Conservation (phyloP, 768 basidiomycete species). For the Termitomyces sp. region DNA sequence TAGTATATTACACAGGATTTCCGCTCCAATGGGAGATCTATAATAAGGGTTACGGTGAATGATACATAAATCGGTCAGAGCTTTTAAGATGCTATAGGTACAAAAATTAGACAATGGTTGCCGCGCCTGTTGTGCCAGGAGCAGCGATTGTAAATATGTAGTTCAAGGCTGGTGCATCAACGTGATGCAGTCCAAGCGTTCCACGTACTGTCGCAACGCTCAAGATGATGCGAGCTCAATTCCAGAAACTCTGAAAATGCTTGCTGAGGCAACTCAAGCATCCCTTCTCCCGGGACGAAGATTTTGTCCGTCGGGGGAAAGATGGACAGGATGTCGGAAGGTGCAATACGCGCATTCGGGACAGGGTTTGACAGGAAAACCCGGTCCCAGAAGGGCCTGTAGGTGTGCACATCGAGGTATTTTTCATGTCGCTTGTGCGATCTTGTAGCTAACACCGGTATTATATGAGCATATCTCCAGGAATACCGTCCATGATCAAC, state of each 20-base stretch:
- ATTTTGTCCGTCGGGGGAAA: conserved; percentile 40
- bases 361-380: conserved; percentile 58
- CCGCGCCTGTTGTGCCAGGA: too few relatives aligned
- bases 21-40: neutral
- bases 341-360: conserved; percentile 57
- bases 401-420: conserved; percentile 64
- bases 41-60: neutral
- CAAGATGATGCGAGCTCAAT: conserved; percentile 45
- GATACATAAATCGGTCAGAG: neutral
- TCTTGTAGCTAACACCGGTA: conserved; percentile 39
- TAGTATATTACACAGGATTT: neutral
- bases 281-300: conserved; percentile 33
- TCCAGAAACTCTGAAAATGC: conserved; percentile 56
- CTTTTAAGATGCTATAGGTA: conserved; percentile 3
- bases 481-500: neutral
- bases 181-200: conserved; percentile 30
- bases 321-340: conserved; percentile 54
- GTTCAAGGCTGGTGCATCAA: neutral
- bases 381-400: conserved; percentile 57
- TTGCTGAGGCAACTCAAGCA: conserved; percentile 60
- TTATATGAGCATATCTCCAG: conserved; percentile 2
- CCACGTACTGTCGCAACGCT: conserved; percentile 58
- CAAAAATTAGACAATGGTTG: conserved; percentile 7
- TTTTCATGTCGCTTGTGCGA: conserved; percentile 50
- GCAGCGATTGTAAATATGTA: neutral